Evolutionary conservation across 2,329 filamentous ascomycete genomes (phyloP), one percentile per base, ranked within the genome.

Genomic region (Aspergillus viridinutans): DNA sequence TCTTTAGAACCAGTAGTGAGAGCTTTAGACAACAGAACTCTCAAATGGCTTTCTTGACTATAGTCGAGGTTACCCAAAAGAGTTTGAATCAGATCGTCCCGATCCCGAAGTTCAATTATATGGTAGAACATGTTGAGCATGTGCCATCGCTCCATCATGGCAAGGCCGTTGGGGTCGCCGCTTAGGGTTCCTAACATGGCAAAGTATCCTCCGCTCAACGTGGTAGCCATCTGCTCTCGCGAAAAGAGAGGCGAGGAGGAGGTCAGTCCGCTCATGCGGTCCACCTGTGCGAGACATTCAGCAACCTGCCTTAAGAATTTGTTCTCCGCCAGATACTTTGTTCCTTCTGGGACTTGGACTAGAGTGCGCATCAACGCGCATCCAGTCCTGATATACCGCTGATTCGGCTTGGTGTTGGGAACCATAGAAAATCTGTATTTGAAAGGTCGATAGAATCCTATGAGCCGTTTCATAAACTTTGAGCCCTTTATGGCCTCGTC

Each of bases 91-190:
- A 99, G 80, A 71, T 99, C 94, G 49, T 93, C 91, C 2, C 94
- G 88, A 72, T 94, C 89, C 66, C 90, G 91, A 48, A 96, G 81
- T 69, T 97, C 93, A 57, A 97, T 84, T 59, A 99, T 96, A 74
- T 97, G 94, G 71, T 99, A 99, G 81, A 97, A 95, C 91, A 99
- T 99, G 74, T 97, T 97, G 76, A 97, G 92, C 82, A 99, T 95
- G 66, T 92, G 90, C 93, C 94, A 97, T 66, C 91, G 83, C 72
- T 97, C 93, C 69, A 99, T 84, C 77, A 99, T 93, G 59, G 89
- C 86, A 25, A 97, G 81, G 0, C 94, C 94, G 65, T 88, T 90
- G 0, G 83, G 78, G 67, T 96, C 91, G 53, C 88, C 88, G 65
- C 89, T 97, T 57, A 99, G 76, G 10, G 90, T 87, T 7, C 94